A percentile compares a stretch with the other conserved stretches of the same genome.
phyloP scores from a whole-genome alignment of 371 early-diverging fungal genomes.

The Cladochytrium tenue region DNA sequence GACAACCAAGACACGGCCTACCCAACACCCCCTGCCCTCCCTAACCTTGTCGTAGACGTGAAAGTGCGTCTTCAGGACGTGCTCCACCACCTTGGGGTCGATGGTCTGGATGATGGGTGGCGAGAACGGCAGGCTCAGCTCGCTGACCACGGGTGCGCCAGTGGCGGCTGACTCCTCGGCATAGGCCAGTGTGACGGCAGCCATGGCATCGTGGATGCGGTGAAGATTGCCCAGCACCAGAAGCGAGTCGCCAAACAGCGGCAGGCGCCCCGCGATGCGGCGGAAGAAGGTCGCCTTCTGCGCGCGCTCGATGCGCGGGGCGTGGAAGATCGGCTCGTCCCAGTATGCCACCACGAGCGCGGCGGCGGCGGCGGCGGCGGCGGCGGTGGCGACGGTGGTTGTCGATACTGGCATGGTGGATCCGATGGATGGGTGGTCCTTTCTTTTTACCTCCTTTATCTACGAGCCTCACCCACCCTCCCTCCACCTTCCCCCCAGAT shows the following conservation, averaged over 20 bases:
- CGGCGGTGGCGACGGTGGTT: not conserved
- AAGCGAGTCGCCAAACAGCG: constrained; percentile 20
- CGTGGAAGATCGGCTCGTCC: not conserved
- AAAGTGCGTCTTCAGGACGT: constrained; percentile 32
- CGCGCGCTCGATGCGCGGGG: not conserved
- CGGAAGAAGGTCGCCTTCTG: not conserved
- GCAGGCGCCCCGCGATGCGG: not conserved
- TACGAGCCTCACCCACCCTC: too few relatives aligned
- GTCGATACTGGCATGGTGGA: too few relatives aligned
- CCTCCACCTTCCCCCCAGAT: too few relatives aligned
- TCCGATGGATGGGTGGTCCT: too few relatives aligned
- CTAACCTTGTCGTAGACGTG: constrained; percentile 33
- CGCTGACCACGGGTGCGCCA: not conserved
- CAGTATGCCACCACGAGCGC: not conserved
- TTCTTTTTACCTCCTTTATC: too few relatives aligned
- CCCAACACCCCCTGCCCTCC: not conserved
- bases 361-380: not conserved
- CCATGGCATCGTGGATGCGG: constrained; percentile 9
- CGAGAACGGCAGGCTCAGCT: constrained; percentile 19
- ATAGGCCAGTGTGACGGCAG: not conserved
- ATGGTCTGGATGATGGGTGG: constrained; percentile 10
- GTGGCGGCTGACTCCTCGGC: not conserved
- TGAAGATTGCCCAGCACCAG: constrained; percentile 4
- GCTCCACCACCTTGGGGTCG: constrained; percentile 32
- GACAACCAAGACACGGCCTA: not conserved